Evolutionary conservation across 345 rosid genomes (phyloP).

Genomic region (Sonneratia alba): DNA sequence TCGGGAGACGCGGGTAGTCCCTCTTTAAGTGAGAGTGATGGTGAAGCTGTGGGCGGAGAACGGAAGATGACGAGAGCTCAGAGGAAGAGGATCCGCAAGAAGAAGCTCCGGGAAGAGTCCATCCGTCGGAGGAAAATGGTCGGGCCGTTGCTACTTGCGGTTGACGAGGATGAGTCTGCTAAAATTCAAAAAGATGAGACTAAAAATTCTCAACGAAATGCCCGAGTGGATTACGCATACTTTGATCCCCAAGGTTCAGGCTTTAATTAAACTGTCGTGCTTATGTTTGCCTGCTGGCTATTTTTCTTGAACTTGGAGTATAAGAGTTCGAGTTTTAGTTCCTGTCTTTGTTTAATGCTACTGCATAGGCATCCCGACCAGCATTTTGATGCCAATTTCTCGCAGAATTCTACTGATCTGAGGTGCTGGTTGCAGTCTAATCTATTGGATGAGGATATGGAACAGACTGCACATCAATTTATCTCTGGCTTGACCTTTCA

Average conservation of each 20-base stretch:
- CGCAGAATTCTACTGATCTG: not conserved
- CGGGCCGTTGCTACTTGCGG: slow-evolving; percentile 51
- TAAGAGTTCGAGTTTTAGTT: too few relatives aligned
- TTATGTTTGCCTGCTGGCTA: not conserved
- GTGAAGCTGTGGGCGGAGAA: slow-evolving; percentile 10
- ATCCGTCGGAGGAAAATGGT: slow-evolving; percentile 36
- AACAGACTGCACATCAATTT: not conserved
- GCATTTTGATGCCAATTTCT: not conserved
- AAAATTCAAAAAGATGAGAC: slow-evolving; percentile 11
- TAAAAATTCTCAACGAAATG: slow-evolving; percentile 54
- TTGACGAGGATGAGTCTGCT: not conserved
- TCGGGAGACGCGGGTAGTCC: slow-evolving; percentile 11
- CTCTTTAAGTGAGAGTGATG: slow-evolving; percentile 14
- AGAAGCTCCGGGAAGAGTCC: slow-evolving; percentile 52
- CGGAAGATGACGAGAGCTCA: slow-evolving; percentile 55
- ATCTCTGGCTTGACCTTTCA: not conserved
- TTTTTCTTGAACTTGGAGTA: too few relatives aligned
- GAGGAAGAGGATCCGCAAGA: slow-evolving; percentile 68
- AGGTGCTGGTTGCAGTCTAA: not conserved
- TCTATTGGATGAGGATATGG: not conserved
- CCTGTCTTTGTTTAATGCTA: not conserved
- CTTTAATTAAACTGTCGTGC: not conserved
- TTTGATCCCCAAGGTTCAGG: not conserved
- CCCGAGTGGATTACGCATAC: slow-evolving; percentile 14
- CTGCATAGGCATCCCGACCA: not conserved